Evolutionary conservation across 176 grass and related monocot genomes (phyloP).

Genomic region (Dendrocalamus sinicus): DNA sequence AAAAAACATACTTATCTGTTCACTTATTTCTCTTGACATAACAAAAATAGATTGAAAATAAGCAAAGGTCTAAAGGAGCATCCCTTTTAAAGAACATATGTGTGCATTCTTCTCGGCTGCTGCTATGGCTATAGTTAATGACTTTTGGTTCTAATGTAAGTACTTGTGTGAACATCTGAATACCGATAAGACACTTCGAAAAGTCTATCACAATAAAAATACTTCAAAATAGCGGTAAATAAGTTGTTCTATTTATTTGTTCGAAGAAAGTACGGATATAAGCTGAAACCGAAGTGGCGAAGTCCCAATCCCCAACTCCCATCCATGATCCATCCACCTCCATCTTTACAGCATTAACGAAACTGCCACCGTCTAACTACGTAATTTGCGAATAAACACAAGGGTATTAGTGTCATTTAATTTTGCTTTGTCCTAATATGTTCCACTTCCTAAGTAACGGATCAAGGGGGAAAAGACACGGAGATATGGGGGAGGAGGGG

Average conservation of each 20-base stretch:
- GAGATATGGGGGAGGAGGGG: slow-evolving; percentile 23
- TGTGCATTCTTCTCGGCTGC: no score
- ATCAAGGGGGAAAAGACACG: slow-evolving; percentile 40
- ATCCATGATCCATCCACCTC: neutral
- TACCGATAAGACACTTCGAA: no score
- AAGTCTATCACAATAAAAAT: no score
- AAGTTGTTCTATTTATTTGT: no score
- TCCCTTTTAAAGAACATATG: neutral
- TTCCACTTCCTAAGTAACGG: slow-evolving; percentile 54
- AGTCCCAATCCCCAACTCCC: neutral
- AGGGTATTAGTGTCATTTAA: slow-evolving; percentile 35
- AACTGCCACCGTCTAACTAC: slow-evolving; percentile 3
- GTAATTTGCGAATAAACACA: neutral
- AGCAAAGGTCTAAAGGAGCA: neutral
- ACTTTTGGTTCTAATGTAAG: no score
- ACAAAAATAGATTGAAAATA: slow-evolving; percentile 20
- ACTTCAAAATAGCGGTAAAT: no score
- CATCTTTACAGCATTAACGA: neutral
- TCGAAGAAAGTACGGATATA: no score
- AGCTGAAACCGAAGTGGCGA: slow-evolving; percentile 3
- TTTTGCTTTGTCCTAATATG: slow-evolving; percentile 29
- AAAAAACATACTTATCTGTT: neutral
- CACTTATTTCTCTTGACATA: slow-evolving; percentile 8
- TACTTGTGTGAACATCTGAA: no score
- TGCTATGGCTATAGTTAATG: no score